These are phyloP conservation scores for Fusarium bactridioides DNA, from an alignment of 2,329 filamentous ascomycete genomes.

Conservation along the genomic window DNA sequence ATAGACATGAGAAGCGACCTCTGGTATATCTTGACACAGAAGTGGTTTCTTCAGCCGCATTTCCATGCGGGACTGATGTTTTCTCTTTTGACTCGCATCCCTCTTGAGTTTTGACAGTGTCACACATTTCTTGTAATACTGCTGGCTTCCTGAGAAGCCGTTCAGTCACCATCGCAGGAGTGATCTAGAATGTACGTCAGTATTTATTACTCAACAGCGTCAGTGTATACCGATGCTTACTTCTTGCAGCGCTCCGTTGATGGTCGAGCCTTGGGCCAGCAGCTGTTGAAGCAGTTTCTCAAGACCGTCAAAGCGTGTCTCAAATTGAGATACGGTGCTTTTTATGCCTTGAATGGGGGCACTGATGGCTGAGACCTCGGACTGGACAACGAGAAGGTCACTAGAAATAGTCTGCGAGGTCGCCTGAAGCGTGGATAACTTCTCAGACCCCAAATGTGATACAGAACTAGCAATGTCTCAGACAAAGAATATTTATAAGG, in stretches of 20 bases:
- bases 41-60: rapidly evolving
- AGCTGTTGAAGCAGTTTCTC: neutral
- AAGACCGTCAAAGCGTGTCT: neutral
- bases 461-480: neutral
- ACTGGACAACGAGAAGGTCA: neutral
- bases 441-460: neutral
- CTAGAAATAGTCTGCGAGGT: neutral
- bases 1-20: neutral
- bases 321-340: neutral
- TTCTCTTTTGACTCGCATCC: rapidly evolving
- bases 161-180: rapidly evolving
- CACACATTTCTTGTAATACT: neutral
- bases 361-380: rapidly evolving
- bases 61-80: rapidly evolving
- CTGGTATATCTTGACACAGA: rapidly evolving
- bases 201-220: rapidly evolving
- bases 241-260: neutral
- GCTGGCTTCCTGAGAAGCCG: neutral
- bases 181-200: neutral
- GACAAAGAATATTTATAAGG: neutral
- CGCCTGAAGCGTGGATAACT: rapidly evolving
- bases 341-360: neutral
- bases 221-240: neutral
- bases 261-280: neutral
- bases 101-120: rapidly evolving